Evolutionary conservation across 2,329 filamentous ascomycete species (phyloP).

Genomic region (Talaromyces sp.): DNA sequence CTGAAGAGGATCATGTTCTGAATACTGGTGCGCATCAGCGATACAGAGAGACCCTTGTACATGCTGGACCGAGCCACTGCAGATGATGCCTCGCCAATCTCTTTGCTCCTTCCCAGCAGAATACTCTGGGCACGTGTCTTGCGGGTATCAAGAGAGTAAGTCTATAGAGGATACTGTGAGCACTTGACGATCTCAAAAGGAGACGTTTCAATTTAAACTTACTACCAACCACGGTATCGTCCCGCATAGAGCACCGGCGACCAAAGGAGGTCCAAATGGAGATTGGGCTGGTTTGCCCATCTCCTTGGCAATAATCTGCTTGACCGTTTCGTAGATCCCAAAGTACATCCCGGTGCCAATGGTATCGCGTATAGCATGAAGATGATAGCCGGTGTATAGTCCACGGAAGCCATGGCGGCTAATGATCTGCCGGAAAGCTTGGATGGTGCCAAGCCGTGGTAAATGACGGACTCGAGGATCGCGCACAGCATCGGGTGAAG

Average conservation of each 20-base stretch:
- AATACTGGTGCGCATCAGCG: conserved; percentile 41
- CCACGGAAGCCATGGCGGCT: conserved; percentile 39
- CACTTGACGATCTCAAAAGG: neutral
- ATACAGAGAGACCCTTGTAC: conserved; percentile 47
- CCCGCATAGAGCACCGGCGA: conserved; percentile 44
- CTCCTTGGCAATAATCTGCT: conserved; percentile 42
- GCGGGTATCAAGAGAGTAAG: conserved; percentile 45
- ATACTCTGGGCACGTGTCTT: conserved; percentile 48
- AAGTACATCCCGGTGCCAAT: conserved; percentile 45
- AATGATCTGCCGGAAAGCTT: conserved; percentile 41
- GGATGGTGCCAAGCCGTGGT: conserved; percentile 38
- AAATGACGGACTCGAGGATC: conserved; percentile 32
- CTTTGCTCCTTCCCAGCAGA: conserved; percentile 38
- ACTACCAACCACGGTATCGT: conserved; percentile 46
- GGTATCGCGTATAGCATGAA: conserved; percentile 43
- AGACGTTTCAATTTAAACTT: conserved; percentile 21
- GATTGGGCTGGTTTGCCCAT: conserved; percentile 37
- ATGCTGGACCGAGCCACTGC: conserved; percentile 40
- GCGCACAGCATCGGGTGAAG: conserved; percentile 28
- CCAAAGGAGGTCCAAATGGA: conserved; percentile 40
- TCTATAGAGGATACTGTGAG: conserved; percentile 26
- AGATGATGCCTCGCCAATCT: conserved; percentile 36
- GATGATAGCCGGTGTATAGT: conserved; percentile 43
- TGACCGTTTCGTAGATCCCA: conserved; percentile 44
- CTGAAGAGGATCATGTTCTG: conserved; percentile 48